Percentiles rank a stretch among this genome's conserved stretches.
Evolutionary conservation across 768 basidiomycete species (phyloP).

Genomic region (Pulveroboletus ravenelii): DNA sequence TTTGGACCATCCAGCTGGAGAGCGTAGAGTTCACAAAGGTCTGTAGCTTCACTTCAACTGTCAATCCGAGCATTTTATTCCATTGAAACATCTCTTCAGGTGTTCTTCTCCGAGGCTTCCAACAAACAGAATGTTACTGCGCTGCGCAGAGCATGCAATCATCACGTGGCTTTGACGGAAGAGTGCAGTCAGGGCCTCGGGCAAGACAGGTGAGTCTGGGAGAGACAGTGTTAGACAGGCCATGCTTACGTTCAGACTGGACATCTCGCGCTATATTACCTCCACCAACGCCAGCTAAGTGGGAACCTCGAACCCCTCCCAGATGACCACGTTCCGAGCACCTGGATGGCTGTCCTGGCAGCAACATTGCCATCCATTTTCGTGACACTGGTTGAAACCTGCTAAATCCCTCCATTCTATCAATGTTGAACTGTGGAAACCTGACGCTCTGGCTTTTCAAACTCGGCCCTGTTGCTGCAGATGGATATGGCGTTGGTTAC

Average conservation of each 20-base stretch:
- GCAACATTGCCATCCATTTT: conserved; percentile 61
- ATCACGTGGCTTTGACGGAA: conserved; percentile 78
- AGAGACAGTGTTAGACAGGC: neutral
- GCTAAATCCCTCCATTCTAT: conserved; percentile 80
- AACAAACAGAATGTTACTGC: conserved; percentile 66
- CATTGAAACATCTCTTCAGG: conserved; percentile 38
- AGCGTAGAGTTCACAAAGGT: no score
- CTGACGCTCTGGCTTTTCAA: conserved; percentile 89
- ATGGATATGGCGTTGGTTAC: conserved; percentile 95
- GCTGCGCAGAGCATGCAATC: conserved; percentile 78
- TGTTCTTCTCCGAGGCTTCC: conserved; percentile 79
- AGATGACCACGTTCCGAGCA: conserved; percentile 34
- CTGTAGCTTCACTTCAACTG: no score
- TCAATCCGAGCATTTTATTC: neutral
- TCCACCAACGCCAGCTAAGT: conserved; percentile 75
- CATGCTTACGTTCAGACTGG: conserved; percentile 31
- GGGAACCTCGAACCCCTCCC: conserved; percentile 35
- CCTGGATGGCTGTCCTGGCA: conserved; percentile 7
- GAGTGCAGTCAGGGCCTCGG: conserved; percentile 89
- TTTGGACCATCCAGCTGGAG: no score
- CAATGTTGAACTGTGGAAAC: conserved; percentile 95
- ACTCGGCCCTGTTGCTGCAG: conserved; percentile 91
- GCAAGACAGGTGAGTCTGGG: conserved; percentile 66
- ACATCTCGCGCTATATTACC: conserved; percentile 90
- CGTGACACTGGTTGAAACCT: conserved; percentile 81